Evolutionary conservation across 2,329 filamentous ascomycete genomes (phyloP).

Genomic region (Calonectria pteridis): DNA sequence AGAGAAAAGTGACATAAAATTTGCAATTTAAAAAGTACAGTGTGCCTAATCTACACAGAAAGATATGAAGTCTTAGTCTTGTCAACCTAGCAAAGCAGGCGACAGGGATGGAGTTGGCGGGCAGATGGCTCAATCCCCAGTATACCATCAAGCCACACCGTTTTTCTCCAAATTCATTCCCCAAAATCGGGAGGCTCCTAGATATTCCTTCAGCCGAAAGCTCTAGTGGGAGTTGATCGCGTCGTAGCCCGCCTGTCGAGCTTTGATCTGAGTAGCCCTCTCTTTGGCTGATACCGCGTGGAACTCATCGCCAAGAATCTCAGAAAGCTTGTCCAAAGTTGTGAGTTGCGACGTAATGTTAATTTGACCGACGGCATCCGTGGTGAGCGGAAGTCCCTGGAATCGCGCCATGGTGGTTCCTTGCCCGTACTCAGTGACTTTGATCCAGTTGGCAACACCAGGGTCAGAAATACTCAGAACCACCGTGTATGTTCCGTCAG

Average conservation of each 20-base stretch:
- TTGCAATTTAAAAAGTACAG: background rate
- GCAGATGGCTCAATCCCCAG: background rate
- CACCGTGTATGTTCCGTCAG: background rate
- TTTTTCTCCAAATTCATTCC: background rate
- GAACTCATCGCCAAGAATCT: background rate
- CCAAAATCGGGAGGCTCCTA: background rate
- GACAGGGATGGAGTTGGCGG: background rate
- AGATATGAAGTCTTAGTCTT: background rate
- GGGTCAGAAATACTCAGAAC: background rate
- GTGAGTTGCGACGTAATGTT: background rate
- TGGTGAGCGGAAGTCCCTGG: background rate
- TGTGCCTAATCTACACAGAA: background rate
- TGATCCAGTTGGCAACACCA: background rate
- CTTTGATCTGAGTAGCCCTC: background rate
- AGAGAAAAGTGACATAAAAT: background rate
- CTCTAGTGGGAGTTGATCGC: background rate
- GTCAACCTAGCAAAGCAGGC: background rate
- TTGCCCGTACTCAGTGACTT: background rate
- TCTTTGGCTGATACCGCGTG: background rate
- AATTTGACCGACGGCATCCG: background rate
- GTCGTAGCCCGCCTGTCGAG: background rate
- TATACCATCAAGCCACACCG: background rate
- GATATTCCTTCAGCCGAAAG: background rate
- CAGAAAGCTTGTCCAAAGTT: background rate
- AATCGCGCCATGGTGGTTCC: background rate